Evolutionary conservation across 2,329 filamentous ascomycete species (phyloP).

Genomic region (Diaporthe batatas): DNA sequence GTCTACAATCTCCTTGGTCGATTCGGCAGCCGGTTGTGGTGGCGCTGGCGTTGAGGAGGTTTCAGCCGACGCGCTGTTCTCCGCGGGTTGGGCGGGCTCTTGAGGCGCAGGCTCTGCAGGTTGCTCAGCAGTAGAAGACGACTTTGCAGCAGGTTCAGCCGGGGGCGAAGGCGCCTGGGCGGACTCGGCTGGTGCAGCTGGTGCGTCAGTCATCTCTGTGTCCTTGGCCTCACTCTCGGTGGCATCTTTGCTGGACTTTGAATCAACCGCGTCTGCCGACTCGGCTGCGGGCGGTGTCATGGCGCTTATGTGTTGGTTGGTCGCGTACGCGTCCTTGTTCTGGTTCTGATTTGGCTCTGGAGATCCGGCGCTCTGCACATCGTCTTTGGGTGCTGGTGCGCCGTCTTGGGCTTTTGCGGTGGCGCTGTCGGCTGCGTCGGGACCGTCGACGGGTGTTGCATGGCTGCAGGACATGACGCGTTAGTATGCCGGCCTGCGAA

Average conservation of each 20-base stretch:
- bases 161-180: constrained; percentile 38
- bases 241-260: constrained; percentile 29
- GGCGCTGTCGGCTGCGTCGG: constrained; percentile 35
- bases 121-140: constrained; percentile 6
- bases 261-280: constrained; percentile 17
- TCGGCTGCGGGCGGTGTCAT: constrained; percentile 39
- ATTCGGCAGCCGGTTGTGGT: neutral
- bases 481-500: constrained; percentile 15
- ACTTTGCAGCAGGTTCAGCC: constrained; percentile 33
- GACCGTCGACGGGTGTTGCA: constrained; percentile 39
- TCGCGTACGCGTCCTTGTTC: constrained; percentile 47
- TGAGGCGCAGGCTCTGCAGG: constrained; percentile 15
- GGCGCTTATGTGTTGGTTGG: constrained; percentile 46
- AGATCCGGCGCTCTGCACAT: constrained; percentile 38
- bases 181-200: constrained; percentile 47
- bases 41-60: neutral
- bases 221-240: constrained; percentile 35
- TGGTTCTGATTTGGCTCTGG: constrained; percentile 27
- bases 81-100: constrained; percentile 5
- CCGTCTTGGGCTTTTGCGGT: constrained; percentile 9
- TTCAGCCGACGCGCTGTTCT: constrained; percentile 15
- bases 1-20: constrained; percentile 16
- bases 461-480: constrained; percentile 42
- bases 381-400: constrained; percentile 29
- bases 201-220: constrained; percentile 51